Base-by-base conservation (phyloP, 805 yeast species). In the Suhomyces sp. region DNA sequence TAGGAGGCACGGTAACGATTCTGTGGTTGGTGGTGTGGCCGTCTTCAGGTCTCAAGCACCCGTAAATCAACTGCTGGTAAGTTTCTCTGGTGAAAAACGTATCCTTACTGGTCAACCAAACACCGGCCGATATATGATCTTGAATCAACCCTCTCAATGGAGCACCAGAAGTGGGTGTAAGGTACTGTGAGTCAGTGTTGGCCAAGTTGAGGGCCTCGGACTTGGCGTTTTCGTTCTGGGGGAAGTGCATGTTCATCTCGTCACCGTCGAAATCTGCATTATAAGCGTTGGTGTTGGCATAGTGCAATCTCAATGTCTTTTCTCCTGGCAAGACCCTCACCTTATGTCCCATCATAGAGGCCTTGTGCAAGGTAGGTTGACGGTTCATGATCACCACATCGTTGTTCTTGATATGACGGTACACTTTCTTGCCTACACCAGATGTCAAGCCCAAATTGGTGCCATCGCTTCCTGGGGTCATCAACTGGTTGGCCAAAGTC, bases 251-350 rank as follows among this genome's bases (percentile, higher is more conserved):
- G 71, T 93, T 93, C 99, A 93, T 93, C 78, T 93, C 99, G 74
- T 93, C 99, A 79, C 99, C 99, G 74, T 93, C 99, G 65, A 94
- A 93, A 82, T 93, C 99, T 40, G 98, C 98, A 71, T 93, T 93
- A 74, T 93, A 94, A 44, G 99, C 97, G 74, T 97, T 97, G 45
- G 99, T 94, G 73, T 94, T 94, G 64, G 99, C 99, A 72, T 94
- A 94, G 71, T 94, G 99, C 71, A 94, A 78, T 67, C 99, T 84
- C 63, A 94, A 78, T 4, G 99, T 96, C 78, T 94, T 94, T 69
- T 94, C 99, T 54, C 97, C 96, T 4, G 98, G 99, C 61, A 94
- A 79, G 31, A 94, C 99, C 65, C 97, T 84, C 44, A 94, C 99
- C 67, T 87, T 89, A 74, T 94, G 99, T 61, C 99, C 99, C 99